Percentiles rank a stretch among this genome's conserved stretches.
Evolutionary conservation across 257 asterid genomes (phyloP).

Genomic region (Fraxinus anomala): DNA sequence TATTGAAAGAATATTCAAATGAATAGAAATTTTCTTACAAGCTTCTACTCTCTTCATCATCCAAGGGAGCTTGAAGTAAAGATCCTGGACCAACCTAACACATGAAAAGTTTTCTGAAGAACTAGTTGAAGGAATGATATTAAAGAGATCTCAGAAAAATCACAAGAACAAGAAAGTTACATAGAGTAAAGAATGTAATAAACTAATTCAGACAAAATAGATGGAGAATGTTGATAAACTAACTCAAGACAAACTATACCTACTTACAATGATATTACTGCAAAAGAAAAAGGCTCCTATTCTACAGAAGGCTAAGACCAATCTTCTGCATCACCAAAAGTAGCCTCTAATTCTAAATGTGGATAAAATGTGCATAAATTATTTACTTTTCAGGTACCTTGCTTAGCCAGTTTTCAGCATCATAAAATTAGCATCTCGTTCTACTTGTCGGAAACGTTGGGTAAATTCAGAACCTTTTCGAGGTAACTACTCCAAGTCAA

Average conservation of each 20-base stretch:
- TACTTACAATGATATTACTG: neutral
- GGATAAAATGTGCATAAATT: neutral
- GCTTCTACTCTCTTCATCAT: slow-evolving; percentile 68
- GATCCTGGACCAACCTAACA: slow-evolving; percentile 91
- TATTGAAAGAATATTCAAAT: slow-evolving; percentile 20
- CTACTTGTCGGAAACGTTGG: neutral
- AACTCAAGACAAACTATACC: neutral
- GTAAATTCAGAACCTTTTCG: neutral
- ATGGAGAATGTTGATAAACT: slow-evolving; percentile 13
- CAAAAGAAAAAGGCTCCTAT: slow-evolving; percentile 14
- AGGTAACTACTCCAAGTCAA: slow-evolving; percentile 14
- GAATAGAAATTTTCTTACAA: slow-evolving; percentile 46
- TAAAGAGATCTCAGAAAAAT: slow-evolving; percentile 2
- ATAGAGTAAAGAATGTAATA: neutral
- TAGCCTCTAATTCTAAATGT: neutral
- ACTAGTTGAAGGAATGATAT: slow-evolving; percentile 20
- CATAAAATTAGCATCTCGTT: neutral
- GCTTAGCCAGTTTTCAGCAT: slow-evolving; percentile 16
- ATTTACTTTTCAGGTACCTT: neutral
- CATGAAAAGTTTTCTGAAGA: slow-evolving; percentile 23
- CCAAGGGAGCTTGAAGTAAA: slow-evolving; percentile 95
- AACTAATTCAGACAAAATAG: neutral
- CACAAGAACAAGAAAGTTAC: slow-evolving; percentile 19
- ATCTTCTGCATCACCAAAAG: slow-evolving; percentile 13
- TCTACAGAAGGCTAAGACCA: slow-evolving; percentile 1